Evolutionary conservation across 2,329 filamentous ascomycete species (phyloP).

Genomic region (Thelonectria rubi): DNA sequence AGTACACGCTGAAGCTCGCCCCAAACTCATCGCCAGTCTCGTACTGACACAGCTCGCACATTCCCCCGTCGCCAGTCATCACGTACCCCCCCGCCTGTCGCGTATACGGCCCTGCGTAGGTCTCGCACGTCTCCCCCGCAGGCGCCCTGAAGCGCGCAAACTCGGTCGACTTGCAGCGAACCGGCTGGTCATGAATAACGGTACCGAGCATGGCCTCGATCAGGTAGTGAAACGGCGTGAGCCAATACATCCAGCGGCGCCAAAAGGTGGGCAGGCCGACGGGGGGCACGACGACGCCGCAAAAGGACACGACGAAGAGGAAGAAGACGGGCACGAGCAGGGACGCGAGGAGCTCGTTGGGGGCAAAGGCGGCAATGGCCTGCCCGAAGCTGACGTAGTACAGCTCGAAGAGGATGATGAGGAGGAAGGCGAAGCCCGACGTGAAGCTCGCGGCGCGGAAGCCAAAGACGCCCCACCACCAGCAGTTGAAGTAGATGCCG

Average conservation of each 20-base stretch:
- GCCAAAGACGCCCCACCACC: slow-evolving; percentile 65
- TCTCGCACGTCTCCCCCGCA: slow-evolving; percentile 65
- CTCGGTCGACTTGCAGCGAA: slow-evolving; percentile 65
- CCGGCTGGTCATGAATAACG: slow-evolving; percentile 61
- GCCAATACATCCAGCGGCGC: slow-evolving; percentile 71
- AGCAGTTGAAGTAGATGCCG: slow-evolving; percentile 59
- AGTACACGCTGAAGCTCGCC: slow-evolving; percentile 66
- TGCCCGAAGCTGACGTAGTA: slow-evolving; percentile 73
- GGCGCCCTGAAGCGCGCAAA: slow-evolving; percentile 69
- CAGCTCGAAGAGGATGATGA: slow-evolving; percentile 72
- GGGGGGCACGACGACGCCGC: slow-evolving; percentile 74
- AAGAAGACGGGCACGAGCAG: slow-evolving; percentile 75
- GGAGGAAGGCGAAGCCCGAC: slow-evolving; percentile 69
- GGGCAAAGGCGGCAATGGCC: slow-evolving; percentile 71
- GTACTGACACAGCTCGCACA: slow-evolving; percentile 73
- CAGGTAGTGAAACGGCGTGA: slow-evolving; percentile 74
- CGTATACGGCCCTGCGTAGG: slow-evolving; percentile 66
- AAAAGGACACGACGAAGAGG: slow-evolving; percentile 75
- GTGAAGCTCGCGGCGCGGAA: slow-evolving; percentile 61
- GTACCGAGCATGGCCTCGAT: slow-evolving; percentile 69
- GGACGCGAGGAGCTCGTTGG: slow-evolving; percentile 73
- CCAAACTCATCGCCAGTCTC: slow-evolving; percentile 69
- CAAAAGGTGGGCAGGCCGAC: slow-evolving; percentile 68
- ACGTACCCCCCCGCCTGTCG: slow-evolving; percentile 68
- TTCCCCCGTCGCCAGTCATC: slow-evolving; percentile 59